Percentiles rank a stretch among this genome's conserved stretches.
Conservation (phyloP, 75 land plant species). For the Pseudotsuga menziesii region DNA sequence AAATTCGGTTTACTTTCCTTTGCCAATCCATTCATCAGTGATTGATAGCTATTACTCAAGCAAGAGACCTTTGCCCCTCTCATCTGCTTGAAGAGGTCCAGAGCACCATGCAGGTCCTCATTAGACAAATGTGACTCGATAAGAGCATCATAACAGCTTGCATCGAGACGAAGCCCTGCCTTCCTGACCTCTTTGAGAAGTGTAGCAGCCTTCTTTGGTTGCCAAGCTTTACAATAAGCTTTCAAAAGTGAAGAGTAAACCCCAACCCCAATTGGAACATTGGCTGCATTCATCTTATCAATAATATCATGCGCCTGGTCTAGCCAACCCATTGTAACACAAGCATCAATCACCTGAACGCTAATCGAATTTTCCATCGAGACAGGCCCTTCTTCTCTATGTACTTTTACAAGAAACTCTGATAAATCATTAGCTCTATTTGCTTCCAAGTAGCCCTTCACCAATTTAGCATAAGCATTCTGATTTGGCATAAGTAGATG, state of each 20-base stretch:
- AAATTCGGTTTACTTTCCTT: conserved; percentile 33
- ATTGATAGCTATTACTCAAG: conserved; percentile 3
- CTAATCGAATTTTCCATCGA: conserved; percentile 40
- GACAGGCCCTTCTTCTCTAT: conserved; percentile 39
- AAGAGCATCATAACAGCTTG: conserved; percentile 54
- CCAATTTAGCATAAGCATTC: conserved; percentile 48
- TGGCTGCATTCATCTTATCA: conserved; percentile 55
- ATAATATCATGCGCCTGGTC: conserved; percentile 72
- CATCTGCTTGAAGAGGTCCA: conserved; percentile 60
- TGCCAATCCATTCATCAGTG: conserved; percentile 28
- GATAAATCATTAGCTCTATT: conserved; percentile 49
- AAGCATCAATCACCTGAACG: conserved; percentile 58
- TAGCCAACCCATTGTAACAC: conserved; percentile 52
- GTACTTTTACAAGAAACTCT: conserved; percentile 46
- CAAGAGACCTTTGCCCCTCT: conserved; percentile 45
- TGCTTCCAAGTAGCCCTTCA: conserved; percentile 51
- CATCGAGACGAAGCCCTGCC: conserved; percentile 65
- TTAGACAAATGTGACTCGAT: conserved; percentile 31
- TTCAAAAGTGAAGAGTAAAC: conserved; percentile 55
- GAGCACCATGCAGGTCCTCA: conserved; percentile 44
- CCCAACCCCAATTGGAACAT: conserved; percentile 38
- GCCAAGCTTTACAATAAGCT: conserved; percentile 48
- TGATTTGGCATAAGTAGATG: conserved; percentile 61
- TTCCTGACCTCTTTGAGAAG: conserved; percentile 52
- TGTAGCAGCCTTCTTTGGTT: conserved; percentile 22